A percentile compares a stretch with the other conserved stretches of the same genome.
Conservation (phyloP, 352 stramenopile genomes). For the Phytophthora podocarpi region DNA sequence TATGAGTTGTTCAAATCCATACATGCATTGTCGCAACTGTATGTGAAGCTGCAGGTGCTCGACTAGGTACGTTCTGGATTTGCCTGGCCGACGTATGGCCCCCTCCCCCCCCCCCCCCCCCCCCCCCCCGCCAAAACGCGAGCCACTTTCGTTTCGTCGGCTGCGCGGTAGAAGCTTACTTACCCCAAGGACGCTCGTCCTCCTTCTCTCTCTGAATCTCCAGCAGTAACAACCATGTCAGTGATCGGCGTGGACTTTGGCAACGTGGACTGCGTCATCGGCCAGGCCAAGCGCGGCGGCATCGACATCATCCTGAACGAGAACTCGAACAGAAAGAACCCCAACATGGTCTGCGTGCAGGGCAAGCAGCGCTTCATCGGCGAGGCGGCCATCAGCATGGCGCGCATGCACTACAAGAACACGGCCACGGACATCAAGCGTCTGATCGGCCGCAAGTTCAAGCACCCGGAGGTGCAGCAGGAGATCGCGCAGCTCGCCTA, state of each 20-base stretch:
- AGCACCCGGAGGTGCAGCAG: slow-evolving; percentile 94
- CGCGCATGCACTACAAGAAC: slow-evolving; percentile 98
- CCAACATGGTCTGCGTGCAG: slow-evolving; percentile 89
- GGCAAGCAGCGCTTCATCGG: slow-evolving; percentile 95
- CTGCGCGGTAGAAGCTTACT: slow-evolving; percentile 16
- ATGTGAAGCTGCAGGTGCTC: slow-evolving; percentile 3
- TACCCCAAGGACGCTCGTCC: no score
- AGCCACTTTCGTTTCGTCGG: slow-evolving; percentile 40
- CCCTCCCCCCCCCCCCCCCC: slow-evolving; percentile 1
- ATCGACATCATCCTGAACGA: slow-evolving; percentile 99
- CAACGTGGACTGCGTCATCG: slow-evolving; percentile 96
- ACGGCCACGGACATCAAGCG: slow-evolving; percentile 97
- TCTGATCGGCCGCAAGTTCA: slow-evolving; percentile 96
- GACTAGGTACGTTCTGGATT: slow-evolving; percentile 34
- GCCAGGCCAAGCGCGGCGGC: slow-evolving; percentile 95
- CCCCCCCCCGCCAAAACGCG: slow-evolving; percentile 10
- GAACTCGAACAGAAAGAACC: slow-evolving; percentile 98
- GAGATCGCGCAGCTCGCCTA: slow-evolving; percentile 95
- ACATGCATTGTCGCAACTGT: slow-evolving; percentile 1
- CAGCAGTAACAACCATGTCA: slow-evolving; percentile 87
- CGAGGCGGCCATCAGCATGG: slow-evolving; percentile 90
- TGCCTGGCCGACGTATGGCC: slow-evolving; percentile 18
- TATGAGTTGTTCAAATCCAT: background rate
- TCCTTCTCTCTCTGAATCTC: background rate
- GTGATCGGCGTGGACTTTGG: slow-evolving; percentile 98